Conservation (phyloP, 192 early-diverging fungal genomes). For the Backusella psychrophila region DNA sequence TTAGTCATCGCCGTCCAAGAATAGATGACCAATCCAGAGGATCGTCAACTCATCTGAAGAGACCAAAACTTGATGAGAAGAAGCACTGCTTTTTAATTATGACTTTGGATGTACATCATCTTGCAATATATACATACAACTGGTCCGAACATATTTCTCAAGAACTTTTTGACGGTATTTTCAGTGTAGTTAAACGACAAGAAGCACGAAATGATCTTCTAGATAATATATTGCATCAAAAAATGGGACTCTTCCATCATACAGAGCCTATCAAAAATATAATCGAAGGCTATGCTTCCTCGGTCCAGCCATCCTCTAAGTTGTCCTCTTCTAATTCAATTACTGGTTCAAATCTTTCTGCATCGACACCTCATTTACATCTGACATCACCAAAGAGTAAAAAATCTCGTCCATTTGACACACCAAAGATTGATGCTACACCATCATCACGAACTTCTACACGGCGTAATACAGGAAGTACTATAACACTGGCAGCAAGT, state of each 20-base stretch:
- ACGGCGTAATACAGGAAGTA: background rate
- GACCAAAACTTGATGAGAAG: conserved; percentile 7
- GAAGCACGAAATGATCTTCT: conserved; percentile 44
- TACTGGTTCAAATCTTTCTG: background rate
- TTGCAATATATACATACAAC: conserved; percentile 51
- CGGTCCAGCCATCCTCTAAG: background rate
- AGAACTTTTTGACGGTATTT: conserved; percentile 41
- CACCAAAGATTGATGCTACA: background rate
- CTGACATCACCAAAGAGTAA: conserved; percentile 9
- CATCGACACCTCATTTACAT: background rate
- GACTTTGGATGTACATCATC: conserved; percentile 42
- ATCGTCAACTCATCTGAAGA: background rate
- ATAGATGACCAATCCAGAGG: conserved; percentile 16
- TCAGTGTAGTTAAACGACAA: conserved; percentile 46
- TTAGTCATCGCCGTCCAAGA: background rate
- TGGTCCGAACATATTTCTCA: conserved; percentile 46
- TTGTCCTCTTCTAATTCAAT: background rate
- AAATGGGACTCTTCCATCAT: conserved; percentile 62
- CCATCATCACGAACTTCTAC: background rate
- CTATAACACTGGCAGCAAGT: background rate
- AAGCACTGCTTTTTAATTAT: conserved; percentile 52
- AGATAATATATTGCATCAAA: conserved; percentile 53
- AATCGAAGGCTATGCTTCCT: conserved; percentile 10
- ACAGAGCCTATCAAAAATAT: conserved; percentile 19
- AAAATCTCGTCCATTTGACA: conserved; percentile 7